Base-by-base conservation (phyloP, 169 alveolate genomes). In the Plasmodium relictum region DNA sequence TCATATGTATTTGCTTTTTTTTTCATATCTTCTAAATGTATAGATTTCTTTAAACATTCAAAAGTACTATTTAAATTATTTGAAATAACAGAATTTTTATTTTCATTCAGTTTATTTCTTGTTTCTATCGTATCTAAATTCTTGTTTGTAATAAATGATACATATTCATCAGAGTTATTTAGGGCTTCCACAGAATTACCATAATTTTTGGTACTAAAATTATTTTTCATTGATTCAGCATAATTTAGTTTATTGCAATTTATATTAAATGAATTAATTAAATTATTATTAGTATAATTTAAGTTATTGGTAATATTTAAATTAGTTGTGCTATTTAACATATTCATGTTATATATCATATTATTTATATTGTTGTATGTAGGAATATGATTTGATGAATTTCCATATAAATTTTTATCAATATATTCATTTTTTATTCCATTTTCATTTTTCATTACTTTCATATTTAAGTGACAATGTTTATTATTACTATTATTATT, bases 11-110 rank as follows among this genome's bases (percentile, higher is more conserved):
- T 12, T 44, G n/a, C 16, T 16, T 10, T 26, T 41, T 20, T 24
- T 41, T 22, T 41, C 16, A 9, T 61, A 45, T 26, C 52, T 14
- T 22, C 52, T 7, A 20, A 24, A 22, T 70, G 26, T 26, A 45
- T 48, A 9, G 16, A 24, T 45, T 70, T 42, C 14, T 70, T 65
- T 65, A 37, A 39, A 54, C 65, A 45, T 6, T 45, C 63, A 8
- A 41, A 45, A 9, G 52, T 44, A 14, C 3, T 31, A 3, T 31
- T 31, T 31, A 31, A 31, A 31, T 31, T 31, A 31, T 31, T 31
- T 31, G 39, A 31, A 31, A 31, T 31, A 31, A 31, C 39, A 31
- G 1, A 1, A 31, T 31, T 31, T 31, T 31, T 31, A 31, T 50
- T 16, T 39, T 68, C 52, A 68, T 39, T 14, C 4, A 6, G 26